Base-by-base conservation (phyloP, 495 filamentous ascomycete species). In the Aspergillus conjunctus region DNA sequence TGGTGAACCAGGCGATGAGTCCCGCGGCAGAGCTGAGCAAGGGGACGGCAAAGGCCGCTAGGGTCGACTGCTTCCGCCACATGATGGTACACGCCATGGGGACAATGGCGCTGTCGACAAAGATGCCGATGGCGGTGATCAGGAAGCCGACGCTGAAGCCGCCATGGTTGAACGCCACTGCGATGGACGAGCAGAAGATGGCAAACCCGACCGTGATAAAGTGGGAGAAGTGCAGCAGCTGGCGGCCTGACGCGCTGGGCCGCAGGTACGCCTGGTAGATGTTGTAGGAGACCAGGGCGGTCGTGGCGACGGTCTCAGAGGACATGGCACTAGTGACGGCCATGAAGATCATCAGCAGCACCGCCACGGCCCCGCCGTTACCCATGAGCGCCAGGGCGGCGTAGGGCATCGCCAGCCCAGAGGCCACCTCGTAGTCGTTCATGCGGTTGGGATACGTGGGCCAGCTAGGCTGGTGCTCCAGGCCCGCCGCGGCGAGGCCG, bases 81-180 rank as follows among this genome's bases (percentile, higher is more conserved):
- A 82, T 71, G 54, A 84, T 69, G 11, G 80, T 79, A 58, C 81
- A 80, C 0, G 75, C 71, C 66, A 80, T 77, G 7, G 81, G 81
- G 56, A 84, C 77, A 57, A 83, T 75, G 1, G 73, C 78, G 3
- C 77, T 73, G 41, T 74, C 79, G 11, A 75, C 74, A 0, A 82
- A 68, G 14, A 77, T 70, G 17, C 74, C 74, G 71, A 43, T 39
- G 20, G 7, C 10, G 34, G 15, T 49, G 21, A 64, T 51, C 39
- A 45, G 15, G 32, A 33, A 15, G 5, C 7, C 4, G 18, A 56
- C 33, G 22, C 31, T 12, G 26, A 43, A 18, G 7, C 50, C 50
- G 22, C 26, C 50, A 30, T 52, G 50, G 31, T 15, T 21, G 32
- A 32, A 18, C 55, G 66, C 64, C 65, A 70, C 77, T 71, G 79